Conservation (phyloP, 2,329 filamentous ascomycete species). For the Xylaria sp. region DNA sequence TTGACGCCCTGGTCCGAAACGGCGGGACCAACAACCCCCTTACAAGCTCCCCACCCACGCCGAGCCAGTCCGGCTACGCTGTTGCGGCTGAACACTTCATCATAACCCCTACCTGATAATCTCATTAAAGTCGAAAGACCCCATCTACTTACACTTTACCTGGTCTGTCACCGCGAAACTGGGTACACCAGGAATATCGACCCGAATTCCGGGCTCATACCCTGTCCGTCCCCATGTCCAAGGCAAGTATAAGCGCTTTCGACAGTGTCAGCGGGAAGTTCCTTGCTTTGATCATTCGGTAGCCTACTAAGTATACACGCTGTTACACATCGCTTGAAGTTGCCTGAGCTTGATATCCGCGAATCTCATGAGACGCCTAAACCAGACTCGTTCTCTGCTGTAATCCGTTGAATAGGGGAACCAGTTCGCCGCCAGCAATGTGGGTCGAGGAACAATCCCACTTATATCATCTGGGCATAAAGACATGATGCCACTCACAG, state of each 20-base stretch:
- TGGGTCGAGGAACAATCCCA: slow-evolving; percentile 17
- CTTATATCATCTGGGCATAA: slow-evolving; percentile 3
- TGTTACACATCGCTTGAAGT: neutral
- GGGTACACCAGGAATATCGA: slow-evolving; percentile 22
- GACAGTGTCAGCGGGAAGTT: neutral
- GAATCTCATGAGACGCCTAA: slow-evolving; percentile 5
- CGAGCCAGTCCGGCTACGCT: slow-evolving; percentile 16
- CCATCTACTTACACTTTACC: neutral
- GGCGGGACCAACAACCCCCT: slow-evolving; percentile 26
- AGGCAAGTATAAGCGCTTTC: neutral
- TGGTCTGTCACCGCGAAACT: neutral
- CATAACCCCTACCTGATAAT: slow-evolving; percentile 23
- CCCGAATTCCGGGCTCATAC: slow-evolving; percentile 23
- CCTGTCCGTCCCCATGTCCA: neutral
- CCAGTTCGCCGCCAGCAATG: slow-evolving; percentile 1
- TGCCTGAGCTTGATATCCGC: neutral
- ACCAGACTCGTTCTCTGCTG: neutral
- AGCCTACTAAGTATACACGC: neutral
- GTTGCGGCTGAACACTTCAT: slow-evolving; percentile 18
- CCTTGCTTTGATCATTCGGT: neutral
- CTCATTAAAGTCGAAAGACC: neutral
- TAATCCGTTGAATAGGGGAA: neutral
- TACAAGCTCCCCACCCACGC: slow-evolving; percentile 17
- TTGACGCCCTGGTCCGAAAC: slow-evolving; percentile 27
- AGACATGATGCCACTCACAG: neutral